Conservation (phyloP, 139 green algal species). For the Diplosphaera chodatii region DNA sequence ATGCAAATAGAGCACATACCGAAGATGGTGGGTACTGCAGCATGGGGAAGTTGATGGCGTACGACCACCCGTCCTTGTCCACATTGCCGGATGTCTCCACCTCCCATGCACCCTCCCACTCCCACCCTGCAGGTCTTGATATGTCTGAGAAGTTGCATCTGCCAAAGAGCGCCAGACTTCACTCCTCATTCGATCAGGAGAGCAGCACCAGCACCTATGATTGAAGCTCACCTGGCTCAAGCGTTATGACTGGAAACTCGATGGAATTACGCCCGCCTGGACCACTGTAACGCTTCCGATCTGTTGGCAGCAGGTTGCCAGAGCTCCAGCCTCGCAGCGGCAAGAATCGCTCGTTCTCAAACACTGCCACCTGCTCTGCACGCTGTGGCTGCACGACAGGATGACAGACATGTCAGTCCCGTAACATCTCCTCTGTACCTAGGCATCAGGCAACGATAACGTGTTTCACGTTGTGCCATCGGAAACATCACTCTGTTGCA, state of each 20-base stretch:
- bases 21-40: slow-evolving; percentile 23
- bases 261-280: slow-evolving; percentile 22
- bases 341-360: slow-evolving; percentile 81
- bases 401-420: neutral
- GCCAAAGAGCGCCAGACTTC: slow-evolving; percentile 21
- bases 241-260: slow-evolving; percentile 26
- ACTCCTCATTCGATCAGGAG: too few relatives aligned
- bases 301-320: slow-evolving; percentile 40
- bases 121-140: slow-evolving; percentile 40
- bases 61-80: slow-evolving; percentile 65
- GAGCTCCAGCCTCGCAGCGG: slow-evolving; percentile 43
- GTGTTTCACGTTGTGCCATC: too few relatives aligned
- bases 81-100: slow-evolving; percentile 41
- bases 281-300: slow-evolving; percentile 49
- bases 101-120: slow-evolving; percentile 67
- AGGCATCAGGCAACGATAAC: too few relatives aligned
- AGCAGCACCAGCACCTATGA: too few relatives aligned
- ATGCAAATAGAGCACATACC: neutral
- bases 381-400: neutral
- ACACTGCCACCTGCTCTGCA: slow-evolving; percentile 38
- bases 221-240: neutral
- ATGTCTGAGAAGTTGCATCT: neutral
- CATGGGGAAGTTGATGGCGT: slow-evolving; percentile 34
- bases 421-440: too few relatives aligned
- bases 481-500: too few relatives aligned